Percentiles rank a stretch among this genome's conserved stretches.
Evolutionary conservation across 306 rosid species (phyloP).

Genomic region (Vigna mungo): DNA sequence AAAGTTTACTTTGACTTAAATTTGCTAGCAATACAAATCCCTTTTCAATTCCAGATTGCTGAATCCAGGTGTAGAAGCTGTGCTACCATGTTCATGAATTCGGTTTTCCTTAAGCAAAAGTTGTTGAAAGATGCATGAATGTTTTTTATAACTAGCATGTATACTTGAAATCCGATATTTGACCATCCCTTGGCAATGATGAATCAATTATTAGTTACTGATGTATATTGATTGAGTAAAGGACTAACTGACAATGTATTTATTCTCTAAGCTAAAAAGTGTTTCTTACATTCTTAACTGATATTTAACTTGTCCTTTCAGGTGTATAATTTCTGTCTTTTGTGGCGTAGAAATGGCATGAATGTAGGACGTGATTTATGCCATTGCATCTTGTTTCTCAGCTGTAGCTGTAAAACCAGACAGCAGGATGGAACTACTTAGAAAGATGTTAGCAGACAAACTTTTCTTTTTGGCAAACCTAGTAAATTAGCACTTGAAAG

Average conservation of each 20-base stretch:
- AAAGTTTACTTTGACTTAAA: background rate
- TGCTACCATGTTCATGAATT: background rate
- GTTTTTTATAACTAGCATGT: background rate
- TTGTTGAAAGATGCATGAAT: background rate
- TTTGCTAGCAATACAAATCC: background rate
- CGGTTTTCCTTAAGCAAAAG: background rate
- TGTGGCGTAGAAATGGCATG: background rate
- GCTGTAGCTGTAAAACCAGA: conserved; percentile 45
- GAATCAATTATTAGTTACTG: background rate
- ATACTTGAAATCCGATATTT: background rate
- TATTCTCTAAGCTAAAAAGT: background rate
- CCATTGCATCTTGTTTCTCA: conserved; percentile 37
- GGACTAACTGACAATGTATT: background rate
- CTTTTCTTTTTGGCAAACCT: conserved; percentile 46
- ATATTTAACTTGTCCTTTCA: background rate
- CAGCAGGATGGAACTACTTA: conserved; percentile 38
- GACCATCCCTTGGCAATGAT: background rate
- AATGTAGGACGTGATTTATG: conserved; percentile 18
- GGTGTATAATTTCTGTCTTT: background rate
- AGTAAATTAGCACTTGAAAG: conserved; percentile 44
- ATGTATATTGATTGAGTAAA: background rate
- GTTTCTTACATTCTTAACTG: conserved; percentile 14
- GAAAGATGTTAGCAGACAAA: conserved; percentile 43
- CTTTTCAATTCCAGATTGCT: no score
- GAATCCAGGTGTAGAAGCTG: background rate